These are phyloP conservation scores for Dendrobium catenatum DNA, from an alignment of 106 monocot species.

Conservation along the genomic window DNA sequence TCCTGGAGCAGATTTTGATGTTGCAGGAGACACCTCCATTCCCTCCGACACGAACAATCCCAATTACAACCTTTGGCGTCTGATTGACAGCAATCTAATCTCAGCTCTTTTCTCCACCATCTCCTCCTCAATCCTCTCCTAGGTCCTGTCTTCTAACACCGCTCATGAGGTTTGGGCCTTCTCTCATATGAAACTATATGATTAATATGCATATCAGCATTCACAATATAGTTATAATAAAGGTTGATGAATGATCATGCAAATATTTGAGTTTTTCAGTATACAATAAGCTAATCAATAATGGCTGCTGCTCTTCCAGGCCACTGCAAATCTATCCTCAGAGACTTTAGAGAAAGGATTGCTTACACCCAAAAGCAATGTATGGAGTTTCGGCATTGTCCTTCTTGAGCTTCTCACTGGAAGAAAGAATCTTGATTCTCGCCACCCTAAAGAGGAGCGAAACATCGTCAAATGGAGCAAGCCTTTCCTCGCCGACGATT, in stretches of 20 bases:
- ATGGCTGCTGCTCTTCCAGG: conserved; percentile 21
- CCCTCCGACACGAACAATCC: no score
- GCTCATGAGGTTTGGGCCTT: no score
- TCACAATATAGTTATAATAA: not conserved
- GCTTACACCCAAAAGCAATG: conserved; percentile 63
- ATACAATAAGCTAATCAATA: not conserved
- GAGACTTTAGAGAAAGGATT: conserved; percentile 73
- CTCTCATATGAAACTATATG: no score
- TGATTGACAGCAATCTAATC: no score
- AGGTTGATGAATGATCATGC: not conserved
- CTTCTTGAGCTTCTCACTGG: conserved; percentile 57
- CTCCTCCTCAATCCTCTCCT: no score
- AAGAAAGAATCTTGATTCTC: conserved; percentile 33
- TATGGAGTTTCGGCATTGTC: conserved; percentile 51
- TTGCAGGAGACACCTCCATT: no score
- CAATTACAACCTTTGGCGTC: no score
- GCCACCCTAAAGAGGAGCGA: conserved; percentile 36
- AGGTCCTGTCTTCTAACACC: no score
- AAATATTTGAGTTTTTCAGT: not conserved
- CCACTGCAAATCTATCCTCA: conserved; percentile 42
- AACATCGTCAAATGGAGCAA: conserved; percentile 53
- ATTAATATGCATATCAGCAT: not conserved
- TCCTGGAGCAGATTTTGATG: no score
- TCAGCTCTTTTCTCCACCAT: no score
- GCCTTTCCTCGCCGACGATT: conserved; percentile 47